Evolutionary conservation across 2,329 filamentous ascomycete species (phyloP).

Genomic region (Endoconidiophora laricicola): DNA sequence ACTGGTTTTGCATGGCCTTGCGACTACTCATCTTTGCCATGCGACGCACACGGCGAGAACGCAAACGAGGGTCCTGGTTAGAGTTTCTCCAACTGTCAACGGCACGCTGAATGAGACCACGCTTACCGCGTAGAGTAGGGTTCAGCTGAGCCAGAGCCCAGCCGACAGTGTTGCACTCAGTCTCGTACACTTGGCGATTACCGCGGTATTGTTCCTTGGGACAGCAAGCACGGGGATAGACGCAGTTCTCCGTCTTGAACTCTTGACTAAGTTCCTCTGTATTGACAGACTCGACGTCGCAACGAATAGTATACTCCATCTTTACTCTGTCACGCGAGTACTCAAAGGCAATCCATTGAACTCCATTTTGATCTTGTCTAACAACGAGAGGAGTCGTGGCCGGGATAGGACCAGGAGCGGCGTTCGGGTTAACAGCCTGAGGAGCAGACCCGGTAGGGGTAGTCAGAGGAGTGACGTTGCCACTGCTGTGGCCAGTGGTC

Average conservation of each 20-base stretch:
- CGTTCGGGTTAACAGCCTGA: slow-evolving; percentile 61
- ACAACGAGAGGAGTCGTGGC: slow-evolving; percentile 92
- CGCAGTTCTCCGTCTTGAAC: slow-evolving; percentile 97
- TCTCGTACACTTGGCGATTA: slow-evolving; percentile 91
- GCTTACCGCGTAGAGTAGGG: slow-evolving; percentile 75
- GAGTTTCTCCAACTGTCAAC: slow-evolving; percentile 99
- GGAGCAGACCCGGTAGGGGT: slow-evolving; percentile 30
- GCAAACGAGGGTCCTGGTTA: slow-evolving; percentile 83
- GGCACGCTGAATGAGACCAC: slow-evolving; percentile 87
- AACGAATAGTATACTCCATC: slow-evolving; percentile 98
- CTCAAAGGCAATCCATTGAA: slow-evolving; percentile 98
- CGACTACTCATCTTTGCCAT: slow-evolving; percentile 93
- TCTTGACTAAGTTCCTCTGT: slow-evolving; percentile 70
- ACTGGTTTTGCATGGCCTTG: slow-evolving; percentile 48
- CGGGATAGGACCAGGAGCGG: slow-evolving; percentile 88
- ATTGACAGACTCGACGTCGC: slow-evolving; percentile 91
- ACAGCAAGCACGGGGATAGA: slow-evolving; percentile 90
- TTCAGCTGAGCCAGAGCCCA: slow-evolving; percentile 94
- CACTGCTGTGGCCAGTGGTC: slow-evolving; percentile 22
- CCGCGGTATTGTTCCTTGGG: slow-evolving; percentile 92
- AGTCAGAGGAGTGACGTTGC: slow-evolving; percentile 20
- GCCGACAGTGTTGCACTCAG: slow-evolving; percentile 98
- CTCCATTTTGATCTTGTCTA: slow-evolving; percentile 84
- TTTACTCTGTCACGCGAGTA: slow-evolving; percentile 94
- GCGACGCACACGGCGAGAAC: slow-evolving; percentile 78